phyloP scores from a whole-genome alignment of 169 alveolate species.

The Fabrea salina region DNA sequence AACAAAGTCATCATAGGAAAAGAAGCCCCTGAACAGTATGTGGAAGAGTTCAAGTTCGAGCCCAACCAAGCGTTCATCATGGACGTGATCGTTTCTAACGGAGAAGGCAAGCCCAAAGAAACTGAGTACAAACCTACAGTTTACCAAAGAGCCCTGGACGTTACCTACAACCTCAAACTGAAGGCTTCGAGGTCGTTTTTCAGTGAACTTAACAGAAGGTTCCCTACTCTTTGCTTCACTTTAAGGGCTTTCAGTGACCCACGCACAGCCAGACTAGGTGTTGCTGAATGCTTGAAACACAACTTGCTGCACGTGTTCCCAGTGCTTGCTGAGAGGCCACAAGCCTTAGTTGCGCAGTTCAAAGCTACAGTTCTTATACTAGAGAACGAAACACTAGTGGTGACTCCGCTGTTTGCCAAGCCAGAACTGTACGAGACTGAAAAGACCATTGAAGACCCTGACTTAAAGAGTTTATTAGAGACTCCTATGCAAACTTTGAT shows the following conservation, averaged over 20 bases:
- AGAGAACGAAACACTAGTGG: slow-evolving; percentile 78
- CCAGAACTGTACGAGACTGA: slow-evolving; percentile 54
- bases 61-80: slow-evolving; percentile 92
- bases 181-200: slow-evolving; percentile 93
- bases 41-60: slow-evolving; percentile 92
- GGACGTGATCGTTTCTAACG: slow-evolving; percentile 92
- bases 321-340: slow-evolving; percentile 87
- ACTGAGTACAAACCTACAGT: slow-evolving; percentile 91
- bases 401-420: slow-evolving; percentile 64
- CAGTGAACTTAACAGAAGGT: slow-evolving; percentile 87
- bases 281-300: slow-evolving; percentile 95
- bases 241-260: slow-evolving; percentile 80
- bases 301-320: slow-evolving; percentile 92
- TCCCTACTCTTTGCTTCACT: slow-evolving; percentile 86
- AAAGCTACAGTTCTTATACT: slow-evolving; percentile 88
- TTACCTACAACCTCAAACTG: slow-evolving; percentile 91
- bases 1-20: slow-evolving; percentile 79
- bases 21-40: slow-evolving; percentile 89
- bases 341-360: slow-evolving; percentile 93
- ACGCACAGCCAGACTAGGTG: slow-evolving; percentile 90
- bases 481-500: not conserved
- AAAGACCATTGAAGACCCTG: slow-evolving; percentile 41
- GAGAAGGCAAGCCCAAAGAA: slow-evolving; percentile 92
- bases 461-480: not conserved
- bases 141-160: slow-evolving; percentile 93